phyloP scores from a whole-genome alignment of 2,329 filamentous ascomycete species.

The Aspergillus hiratsukae region DNA sequence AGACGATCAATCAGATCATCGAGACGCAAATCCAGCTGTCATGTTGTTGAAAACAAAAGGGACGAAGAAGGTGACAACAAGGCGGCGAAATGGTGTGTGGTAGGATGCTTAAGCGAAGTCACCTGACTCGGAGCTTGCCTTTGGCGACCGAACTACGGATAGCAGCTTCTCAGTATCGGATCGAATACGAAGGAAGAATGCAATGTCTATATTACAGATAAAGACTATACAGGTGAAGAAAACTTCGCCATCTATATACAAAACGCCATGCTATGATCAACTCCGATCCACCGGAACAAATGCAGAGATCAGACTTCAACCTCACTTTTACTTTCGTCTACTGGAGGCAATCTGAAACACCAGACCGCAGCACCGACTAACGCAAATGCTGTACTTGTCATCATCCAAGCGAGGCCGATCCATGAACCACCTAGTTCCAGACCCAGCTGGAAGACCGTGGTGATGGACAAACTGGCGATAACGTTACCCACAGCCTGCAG shows the following conservation, averaged over 20 bases:
- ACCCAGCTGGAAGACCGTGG: conserved; percentile 44
- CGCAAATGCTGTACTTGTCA: conserved; percentile 32
- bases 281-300: neutral
- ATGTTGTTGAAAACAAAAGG: neutral
- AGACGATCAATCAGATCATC: neutral
- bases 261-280: neutral
- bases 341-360: conserved; percentile 19
- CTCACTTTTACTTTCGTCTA: conserved; percentile 4
- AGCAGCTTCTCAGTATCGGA: neutral
- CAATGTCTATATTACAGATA: neutral
- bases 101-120: neutral
- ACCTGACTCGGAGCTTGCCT: neutral
- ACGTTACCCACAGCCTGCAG: conserved; percentile 46
- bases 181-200: neutral
- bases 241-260: neutral
- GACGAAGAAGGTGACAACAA: neutral
- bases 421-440: conserved; percentile 44
- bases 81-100: neutral
- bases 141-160: neutral
- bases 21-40: neutral
- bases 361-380: conserved; percentile 27
- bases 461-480: conserved; percentile 45
- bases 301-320: neutral
- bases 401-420: conserved; percentile 47
- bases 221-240: neutral